Evolutionary conservation across 2,329 filamentous ascomycete species (phyloP), one percentile per base, ranked within the genome.

Genomic region (Ophiostoma fasciatum): DNA sequence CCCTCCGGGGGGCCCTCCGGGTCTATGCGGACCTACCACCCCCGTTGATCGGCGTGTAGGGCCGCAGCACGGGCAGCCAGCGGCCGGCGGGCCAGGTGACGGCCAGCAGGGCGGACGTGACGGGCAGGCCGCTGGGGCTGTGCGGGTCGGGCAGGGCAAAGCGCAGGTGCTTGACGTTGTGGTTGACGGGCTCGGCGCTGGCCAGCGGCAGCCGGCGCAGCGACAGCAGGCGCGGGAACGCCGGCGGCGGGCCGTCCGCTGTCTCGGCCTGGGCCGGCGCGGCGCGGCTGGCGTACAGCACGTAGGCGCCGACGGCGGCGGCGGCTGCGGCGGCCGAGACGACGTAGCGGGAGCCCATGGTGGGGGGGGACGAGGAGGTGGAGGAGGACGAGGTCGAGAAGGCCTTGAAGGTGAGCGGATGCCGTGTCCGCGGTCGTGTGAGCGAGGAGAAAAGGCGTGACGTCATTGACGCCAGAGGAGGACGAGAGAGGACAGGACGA

Each of bases 1-100:
- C n/a, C n/a, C n/a, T n/a, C n/a, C n/a, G n/a, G n/a, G n/a, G n/a
- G n/a, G n/a, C n/a, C n/a, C n/a, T n/a, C n/a, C n/a, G n/a, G n/a
- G n/a, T n/a, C n/a, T n/a, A n/a, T n/a, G n/a, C n/a, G n/a, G n/a
- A n/a, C n/a, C n/a, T n/a, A n/a, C n/a, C n/a, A n/a, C n/a, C n/a
- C n/a, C n/a, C 53, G 43, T 61, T 73, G 35, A 78, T 59, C 0
- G 78, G 78, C 0, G 76, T 81, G 45, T 82, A 82, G 0, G 77
- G 78, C 28, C 78, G 61, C 10, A 76, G 52, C 2, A 70, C 68
- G 0, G 78, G 77, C 4, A 74, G 49, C 59, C 63, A 70, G 33
- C 60, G 52, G 7, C 69, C 71, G 10, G 64, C 53, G 0, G 76
- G 74, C 44, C 68, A 70, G 3, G 74, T 66, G 27, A 71, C 51